Evolutionary conservation across 2,329 filamentous ascomycete species (phyloP), one percentile per base, ranked within the genome.

Genomic region (Neonectria punicea): DNA sequence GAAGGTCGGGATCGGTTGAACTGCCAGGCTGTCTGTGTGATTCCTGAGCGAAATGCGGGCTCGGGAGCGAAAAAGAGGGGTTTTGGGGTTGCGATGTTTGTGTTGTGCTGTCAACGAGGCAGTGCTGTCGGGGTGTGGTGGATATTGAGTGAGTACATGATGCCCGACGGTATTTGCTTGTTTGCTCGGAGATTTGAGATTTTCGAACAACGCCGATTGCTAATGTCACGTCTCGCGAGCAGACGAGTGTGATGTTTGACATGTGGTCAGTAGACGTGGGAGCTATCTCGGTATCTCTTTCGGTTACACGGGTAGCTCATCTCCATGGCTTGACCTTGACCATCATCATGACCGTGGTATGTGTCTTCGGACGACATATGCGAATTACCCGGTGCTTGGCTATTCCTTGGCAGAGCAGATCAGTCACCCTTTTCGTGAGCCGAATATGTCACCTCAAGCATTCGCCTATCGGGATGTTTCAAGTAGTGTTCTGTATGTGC

Each of bases 101-200:
- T 18, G 39, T 44, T 53, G 25, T 34, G 39, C 10, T 54, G 55
- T 54, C 43, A 54, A 47, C 41, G 58, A 46, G 58, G 58, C 58
- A 47, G 58, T 61, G 58, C 58, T 41, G 50, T 30, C 51, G 51
- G 51, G 53, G 50, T 58, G 55, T 61, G 50, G 39, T 61, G 58
- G 41, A 49, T 34, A 43, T 39, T 8, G 14, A 4, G 16, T 8
- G 14, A 4, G 16, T 61, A 47, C 51, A n/a, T n/a, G 41, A 51
- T 55, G 43, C 44, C 47, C 20, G 51, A 30, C 20, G 34, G 43
- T 16, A 32, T 36, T 32, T 39, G 18, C 39, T 28, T 41, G 57
- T 30, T 60, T 53, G 57, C 49, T 39, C 49, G 18, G 14, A n/a
- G 25, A 10, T n/a, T 30, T 30, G 46, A 25, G 13, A 6, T 13